Base-by-base conservation (phyloP, 1,284 basidiomycete genomes). In the Ganoderma resinaceum region DNA sequence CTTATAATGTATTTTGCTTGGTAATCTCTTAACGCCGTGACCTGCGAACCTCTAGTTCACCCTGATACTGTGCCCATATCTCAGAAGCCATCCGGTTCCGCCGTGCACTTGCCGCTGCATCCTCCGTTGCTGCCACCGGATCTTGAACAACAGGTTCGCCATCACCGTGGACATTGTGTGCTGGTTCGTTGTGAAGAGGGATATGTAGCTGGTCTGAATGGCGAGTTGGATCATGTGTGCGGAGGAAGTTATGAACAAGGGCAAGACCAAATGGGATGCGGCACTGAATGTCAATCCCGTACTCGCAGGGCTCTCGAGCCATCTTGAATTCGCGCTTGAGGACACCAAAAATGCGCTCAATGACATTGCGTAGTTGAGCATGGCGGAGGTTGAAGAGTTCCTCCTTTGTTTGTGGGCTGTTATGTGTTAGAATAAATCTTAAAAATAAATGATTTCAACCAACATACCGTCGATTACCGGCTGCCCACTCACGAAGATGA, bases 331-430 rank as follows among this genome's bases (percentile, higher is more conserved):
- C 8, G 14, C 59, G 9, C 68, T 86, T 85, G 31, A 82, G 8
- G 9, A 84, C 75, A 20, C 83, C 81, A 79, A 86, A 85, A 1
- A 82, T 80, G 0, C 73, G 76, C 67, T 85, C 80, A 66, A 85
- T 74, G 11, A 83, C 77, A 73, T 84, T 84, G 0, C 77, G 68
- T 18, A 75, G 72, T n/a, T 63, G 66, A 11, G 82, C 78, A 76
- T 86, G 82, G 0, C 73, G 67, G 0, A 85, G 73, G 66, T 84
- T 85, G 72, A 80, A 86, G 0, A 85, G 73, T 65, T 85, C 81
- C 65, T 84, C 62, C 3, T 67, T 37, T 53, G 78, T 81, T 33
- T 66, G 37, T 7, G 80, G 80, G 46, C 80, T 82, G 64, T 16
- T 38, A 2, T 38, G 12, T 9, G 11, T 38, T 14, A 62, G 38